These are phyloP conservation scores for Coemansia sp. DNA, from an alignment of 192 early-diverging fungal genomes.

Conservation along the genomic window DNA sequence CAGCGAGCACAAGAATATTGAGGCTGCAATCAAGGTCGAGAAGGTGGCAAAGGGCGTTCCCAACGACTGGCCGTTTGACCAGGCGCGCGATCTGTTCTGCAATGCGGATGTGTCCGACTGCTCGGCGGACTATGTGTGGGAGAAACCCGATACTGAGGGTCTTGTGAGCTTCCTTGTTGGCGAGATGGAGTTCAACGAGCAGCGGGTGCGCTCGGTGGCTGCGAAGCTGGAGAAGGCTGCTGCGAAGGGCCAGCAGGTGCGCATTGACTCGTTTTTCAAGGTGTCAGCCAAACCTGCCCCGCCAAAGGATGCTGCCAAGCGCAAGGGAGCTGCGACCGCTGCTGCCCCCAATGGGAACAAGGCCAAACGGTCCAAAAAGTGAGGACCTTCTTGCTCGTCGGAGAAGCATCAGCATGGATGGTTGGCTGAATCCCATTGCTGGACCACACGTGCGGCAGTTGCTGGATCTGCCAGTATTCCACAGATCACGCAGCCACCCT, in stretches of 20 bases:
- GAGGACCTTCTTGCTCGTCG: not conserved
- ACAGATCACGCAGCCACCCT: no score
- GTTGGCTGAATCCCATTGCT: no score
- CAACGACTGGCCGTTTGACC: slow-evolving; percentile 85
- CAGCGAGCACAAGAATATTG: slow-evolving; percentile 80
- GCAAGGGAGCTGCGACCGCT: slow-evolving; percentile 18
- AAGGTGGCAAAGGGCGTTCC: slow-evolving; percentile 80
- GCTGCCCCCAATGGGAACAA: not conserved
- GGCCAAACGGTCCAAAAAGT: slow-evolving; percentile 26
- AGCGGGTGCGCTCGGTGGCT: slow-evolving; percentile 78
- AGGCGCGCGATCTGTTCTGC: slow-evolving; percentile 87
- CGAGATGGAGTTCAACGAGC: slow-evolving; percentile 97
- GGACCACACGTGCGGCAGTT: no score
- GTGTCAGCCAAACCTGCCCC: slow-evolving; percentile 25
- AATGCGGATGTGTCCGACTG: slow-evolving; percentile 78
- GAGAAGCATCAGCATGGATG: no score
- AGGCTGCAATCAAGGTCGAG: slow-evolving; percentile 76
- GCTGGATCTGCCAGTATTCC: no score
- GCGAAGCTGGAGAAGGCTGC: slow-evolving; percentile 79
- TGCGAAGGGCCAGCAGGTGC: slow-evolving; percentile 82
- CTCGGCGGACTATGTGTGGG: slow-evolving; percentile 66
- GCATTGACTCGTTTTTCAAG: slow-evolving; percentile 92
- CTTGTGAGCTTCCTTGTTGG: slow-evolving; percentile 85
- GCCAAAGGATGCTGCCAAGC: slow-evolving; percentile 13
- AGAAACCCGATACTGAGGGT: slow-evolving; percentile 75